Conservation (phyloP, 2,329 filamentous ascomycete species). For the Incumbomyces delicatus region DNA sequence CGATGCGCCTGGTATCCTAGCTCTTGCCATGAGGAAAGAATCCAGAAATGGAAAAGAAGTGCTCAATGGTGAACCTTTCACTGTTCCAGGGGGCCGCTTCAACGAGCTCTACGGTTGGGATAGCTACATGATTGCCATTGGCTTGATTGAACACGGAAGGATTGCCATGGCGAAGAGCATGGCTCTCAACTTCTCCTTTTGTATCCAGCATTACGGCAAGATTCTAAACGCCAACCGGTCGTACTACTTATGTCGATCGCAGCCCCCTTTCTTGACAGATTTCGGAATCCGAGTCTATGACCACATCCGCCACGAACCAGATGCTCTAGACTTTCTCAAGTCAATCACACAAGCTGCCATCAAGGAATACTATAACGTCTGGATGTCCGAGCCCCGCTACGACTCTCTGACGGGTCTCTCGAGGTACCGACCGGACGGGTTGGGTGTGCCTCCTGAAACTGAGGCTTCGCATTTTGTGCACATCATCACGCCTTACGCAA, state of each 20-base stretch:
- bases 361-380: slow-evolving; percentile 90
- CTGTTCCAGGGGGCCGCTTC: slow-evolving; percentile 95
- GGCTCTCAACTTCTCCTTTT: slow-evolving; percentile 95
- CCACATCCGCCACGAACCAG: slow-evolving; percentile 77
- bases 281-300: slow-evolving; percentile 94
- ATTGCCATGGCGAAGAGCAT: slow-evolving; percentile 85
- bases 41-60: slow-evolving; percentile 57
- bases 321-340: slow-evolving; percentile 69
- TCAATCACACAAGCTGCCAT: slow-evolving; percentile 79
- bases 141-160: slow-evolving; percentile 74
- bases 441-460: slow-evolving; percentile 83
- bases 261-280: slow-evolving; percentile 93
- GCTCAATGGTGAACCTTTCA: slow-evolving; percentile 75
- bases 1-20: slow-evolving; percentile 75
- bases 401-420: slow-evolving; percentile 72
- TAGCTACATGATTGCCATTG: slow-evolving; percentile 95
- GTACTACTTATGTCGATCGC: slow-evolving; percentile 89
- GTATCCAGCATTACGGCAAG: slow-evolving; percentile 96
- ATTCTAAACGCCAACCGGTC: slow-evolving; percentile 94
- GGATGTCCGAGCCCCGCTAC: slow-evolving; percentile 67
- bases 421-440: slow-evolving; percentile 71
- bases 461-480: slow-evolving; percentile 81
- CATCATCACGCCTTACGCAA: slow-evolving; percentile 67
- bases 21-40: slow-evolving; percentile 76
- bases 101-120: slow-evolving; percentile 99